A percentile compares a stretch with the other conserved stretches of the same genome.
Conservation (phyloP, 1,284 basidiomycete species). For the Clitocybe nebularis region DNA sequence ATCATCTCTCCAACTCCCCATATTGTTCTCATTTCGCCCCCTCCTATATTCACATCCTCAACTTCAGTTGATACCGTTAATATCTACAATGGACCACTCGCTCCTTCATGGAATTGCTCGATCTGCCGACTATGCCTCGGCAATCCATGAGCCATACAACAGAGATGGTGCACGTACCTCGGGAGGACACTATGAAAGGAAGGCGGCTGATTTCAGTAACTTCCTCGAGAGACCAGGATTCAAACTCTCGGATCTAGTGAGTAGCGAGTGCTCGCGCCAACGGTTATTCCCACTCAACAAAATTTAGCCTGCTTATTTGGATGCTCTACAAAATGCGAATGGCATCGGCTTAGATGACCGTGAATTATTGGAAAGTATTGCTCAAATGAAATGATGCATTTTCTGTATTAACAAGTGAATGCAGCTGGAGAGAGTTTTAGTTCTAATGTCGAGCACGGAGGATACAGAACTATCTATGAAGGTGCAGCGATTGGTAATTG, state of each 20-base stretch:
- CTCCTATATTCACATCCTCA: constrained; percentile 9
- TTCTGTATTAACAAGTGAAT: neutral
- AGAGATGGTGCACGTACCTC: constrained; percentile 25
- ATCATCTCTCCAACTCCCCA: neutral
- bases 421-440: constrained; percentile 53
- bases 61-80: too few relatives aligned
- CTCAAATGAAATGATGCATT: neutral
- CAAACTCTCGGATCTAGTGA: constrained; percentile 28
- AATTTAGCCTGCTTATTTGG: constrained; percentile 46
- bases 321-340: constrained; percentile 43
- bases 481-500: constrained; percentile 45
- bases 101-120: constrained; percentile 11
- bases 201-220: constrained; percentile 16
- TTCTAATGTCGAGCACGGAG: constrained; percentile 48
- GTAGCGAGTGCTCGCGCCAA: too few relatives aligned
- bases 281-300: neutral
- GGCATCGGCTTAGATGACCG: constrained; percentile 53
- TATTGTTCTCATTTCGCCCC: constrained; percentile 5
- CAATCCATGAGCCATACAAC: constrained; percentile 23
- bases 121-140: constrained; percentile 19
- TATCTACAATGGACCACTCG: constrained; percentile 6
- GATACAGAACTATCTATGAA: constrained; percentile 30
- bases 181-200: constrained; percentile 17
- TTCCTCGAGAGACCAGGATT: constrained; percentile 23
- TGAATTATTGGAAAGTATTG: constrained; percentile 37